Conservation (phyloP, 139 green algal genomes). For the Haematococcus lacustris region DNA sequence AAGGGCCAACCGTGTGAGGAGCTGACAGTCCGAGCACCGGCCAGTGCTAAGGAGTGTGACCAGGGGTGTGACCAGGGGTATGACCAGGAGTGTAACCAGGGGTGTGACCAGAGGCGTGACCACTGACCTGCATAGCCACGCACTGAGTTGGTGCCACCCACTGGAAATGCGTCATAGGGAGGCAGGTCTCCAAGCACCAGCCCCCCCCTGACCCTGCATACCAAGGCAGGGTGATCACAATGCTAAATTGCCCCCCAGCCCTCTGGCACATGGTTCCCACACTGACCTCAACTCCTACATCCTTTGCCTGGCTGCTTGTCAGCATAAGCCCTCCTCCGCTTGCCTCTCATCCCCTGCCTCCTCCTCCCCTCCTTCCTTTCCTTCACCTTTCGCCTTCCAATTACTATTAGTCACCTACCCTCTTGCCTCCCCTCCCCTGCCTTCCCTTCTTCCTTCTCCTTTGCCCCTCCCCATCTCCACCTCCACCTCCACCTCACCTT, state of each 20-base stretch:
- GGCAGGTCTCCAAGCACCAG: constrained; percentile 83
- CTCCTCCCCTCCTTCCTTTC: too few relatives aligned
- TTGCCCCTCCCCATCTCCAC: neutral
- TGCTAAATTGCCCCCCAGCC: neutral
- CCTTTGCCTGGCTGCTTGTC: neutral
- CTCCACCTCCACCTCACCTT: neutral
- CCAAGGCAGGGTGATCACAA: neutral
- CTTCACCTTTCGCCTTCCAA: too few relatives aligned
- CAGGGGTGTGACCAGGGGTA: neutral
- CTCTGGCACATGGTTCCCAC: neutral
- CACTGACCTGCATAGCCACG: constrained; percentile 62
- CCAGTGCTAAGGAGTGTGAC: neutral
- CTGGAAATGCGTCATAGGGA: constrained; percentile 94
- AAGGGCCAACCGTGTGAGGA: neutral
- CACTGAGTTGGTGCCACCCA: constrained; percentile 87
- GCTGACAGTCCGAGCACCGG: neutral
- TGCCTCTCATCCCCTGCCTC: too few relatives aligned
- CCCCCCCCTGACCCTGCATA: constrained; percentile 41
- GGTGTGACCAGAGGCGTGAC: neutral
- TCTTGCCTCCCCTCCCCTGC: too few relatives aligned
- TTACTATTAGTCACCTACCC: too few relatives aligned
- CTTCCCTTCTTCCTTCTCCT: too few relatives aligned
- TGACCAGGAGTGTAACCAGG: too few relatives aligned
- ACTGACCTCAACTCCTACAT: neutral
- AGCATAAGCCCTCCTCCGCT: too few relatives aligned